These are phyloP conservation scores for Xylariaceae sp. DNA, from an alignment of 2,329 filamentous ascomycete genomes.

Conservation along the genomic window DNA sequence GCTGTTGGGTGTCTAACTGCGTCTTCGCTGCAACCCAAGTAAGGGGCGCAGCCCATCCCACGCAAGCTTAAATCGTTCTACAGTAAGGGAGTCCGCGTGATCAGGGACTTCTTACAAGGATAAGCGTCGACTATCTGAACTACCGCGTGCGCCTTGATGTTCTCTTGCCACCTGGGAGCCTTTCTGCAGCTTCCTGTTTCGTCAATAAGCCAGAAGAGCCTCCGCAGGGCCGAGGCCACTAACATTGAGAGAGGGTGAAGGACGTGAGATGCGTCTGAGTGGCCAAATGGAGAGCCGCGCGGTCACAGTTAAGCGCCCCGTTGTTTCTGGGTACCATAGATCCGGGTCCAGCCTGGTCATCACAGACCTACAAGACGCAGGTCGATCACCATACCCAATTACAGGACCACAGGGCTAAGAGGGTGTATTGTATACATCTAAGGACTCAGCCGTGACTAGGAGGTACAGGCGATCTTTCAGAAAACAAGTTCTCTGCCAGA, in stretches of 20 bases:
- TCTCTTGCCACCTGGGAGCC: not conserved
- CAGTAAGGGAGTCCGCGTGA: not conserved
- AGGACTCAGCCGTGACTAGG: not conserved
- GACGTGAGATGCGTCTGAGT: not conserved
- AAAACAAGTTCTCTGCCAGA: not conserved
- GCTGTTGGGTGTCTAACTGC: not conserved
- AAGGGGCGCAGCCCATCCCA: not conserved
- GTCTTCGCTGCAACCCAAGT: constrained; percentile 1
- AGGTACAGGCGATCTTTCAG: not conserved
- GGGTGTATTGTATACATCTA: not conserved
- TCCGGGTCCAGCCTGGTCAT: not conserved
- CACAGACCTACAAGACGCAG: not conserved
- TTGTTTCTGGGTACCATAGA: not conserved
- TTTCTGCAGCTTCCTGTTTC: not conserved
- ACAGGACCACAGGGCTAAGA: not conserved
- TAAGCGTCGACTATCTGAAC: not conserved
- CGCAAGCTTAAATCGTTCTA: not conserved
- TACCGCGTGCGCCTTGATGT: not conserved
- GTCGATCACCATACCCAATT: not conserved
- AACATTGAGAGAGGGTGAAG: not conserved
- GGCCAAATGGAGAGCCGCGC: not conserved
- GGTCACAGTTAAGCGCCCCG: not conserved
- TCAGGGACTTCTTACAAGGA: not conserved
- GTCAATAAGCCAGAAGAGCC: not conserved
- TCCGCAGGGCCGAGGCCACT: not conserved